Percentiles rank a stretch among this genome's conserved stretches.
Conservation (phyloP, 805 yeast genomes). For the Teunomyces funiuensis region DNA sequence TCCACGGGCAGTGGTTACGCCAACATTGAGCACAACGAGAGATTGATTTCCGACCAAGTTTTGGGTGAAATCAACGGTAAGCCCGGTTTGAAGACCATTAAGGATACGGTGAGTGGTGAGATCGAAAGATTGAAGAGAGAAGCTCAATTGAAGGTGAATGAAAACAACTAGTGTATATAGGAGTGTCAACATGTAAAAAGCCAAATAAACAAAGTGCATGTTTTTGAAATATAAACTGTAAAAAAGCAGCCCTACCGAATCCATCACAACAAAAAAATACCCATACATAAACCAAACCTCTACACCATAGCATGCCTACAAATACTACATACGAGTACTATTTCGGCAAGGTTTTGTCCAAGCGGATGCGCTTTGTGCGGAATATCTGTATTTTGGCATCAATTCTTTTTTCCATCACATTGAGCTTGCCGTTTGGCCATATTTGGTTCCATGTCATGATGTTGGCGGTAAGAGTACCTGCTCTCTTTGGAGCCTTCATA, state of each 20-base stretch:
- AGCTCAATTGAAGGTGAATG: slow-evolving; percentile 34
- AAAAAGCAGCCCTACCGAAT: no score
- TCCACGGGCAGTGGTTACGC: slow-evolving; percentile 31
- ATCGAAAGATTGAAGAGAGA: slow-evolving; percentile 35
- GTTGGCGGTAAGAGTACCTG: slow-evolving; percentile 27
- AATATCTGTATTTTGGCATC: slow-evolving; percentile 31
- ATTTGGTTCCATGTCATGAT: slow-evolving; percentile 33
- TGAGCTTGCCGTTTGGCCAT: slow-evolving; percentile 27
- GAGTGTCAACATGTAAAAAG: background rate
- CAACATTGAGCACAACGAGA: slow-evolving; percentile 30
- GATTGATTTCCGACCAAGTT: slow-evolving; percentile 34
- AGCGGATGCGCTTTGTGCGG: slow-evolving; percentile 36
- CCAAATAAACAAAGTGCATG: background rate
- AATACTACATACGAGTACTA: slow-evolving; percentile 20
- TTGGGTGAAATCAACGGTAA: slow-evolving; percentile 42
- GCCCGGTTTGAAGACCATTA: slow-evolving; percentile 41
- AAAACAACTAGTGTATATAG: slow-evolving; percentile 12
- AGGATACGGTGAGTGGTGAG: slow-evolving; percentile 40
- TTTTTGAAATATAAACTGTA: background rate
- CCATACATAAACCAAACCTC: background rate
- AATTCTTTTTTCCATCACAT: slow-evolving; percentile 20
- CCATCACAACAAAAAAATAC: background rate
- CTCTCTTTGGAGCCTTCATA: slow-evolving; percentile 28
- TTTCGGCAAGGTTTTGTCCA: slow-evolving; percentile 30
- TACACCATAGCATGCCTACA: background rate